Conservation (phyloP, 164 flowering plant genomes). For the Houttuynia cordata region DNA sequence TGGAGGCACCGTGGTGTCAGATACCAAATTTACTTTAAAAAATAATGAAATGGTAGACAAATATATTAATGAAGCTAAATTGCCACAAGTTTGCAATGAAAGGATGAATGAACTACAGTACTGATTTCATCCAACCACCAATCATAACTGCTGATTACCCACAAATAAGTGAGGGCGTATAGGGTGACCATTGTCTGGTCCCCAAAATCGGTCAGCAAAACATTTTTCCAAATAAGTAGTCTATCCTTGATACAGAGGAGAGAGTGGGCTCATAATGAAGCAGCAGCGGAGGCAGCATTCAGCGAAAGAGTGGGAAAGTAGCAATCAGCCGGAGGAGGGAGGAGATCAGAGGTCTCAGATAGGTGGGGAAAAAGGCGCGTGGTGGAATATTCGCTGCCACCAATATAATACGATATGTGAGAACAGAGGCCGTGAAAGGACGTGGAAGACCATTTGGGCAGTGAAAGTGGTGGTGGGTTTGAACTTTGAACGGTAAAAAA, state of each 20-base stretch:
- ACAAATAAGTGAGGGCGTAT: background rate
- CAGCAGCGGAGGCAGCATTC: background rate
- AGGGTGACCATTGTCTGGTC: background rate
- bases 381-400: conserved; percentile 8
- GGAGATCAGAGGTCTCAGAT: conserved; percentile 1
- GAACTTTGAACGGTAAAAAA: conserved; percentile 14
- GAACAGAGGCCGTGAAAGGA: too few species aligned
- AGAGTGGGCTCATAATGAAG: background rate
- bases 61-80: too few species aligned
- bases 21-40: too few species aligned
- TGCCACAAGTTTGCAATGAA: too few species aligned
- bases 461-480: too few species aligned
- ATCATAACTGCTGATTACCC: too few species aligned
- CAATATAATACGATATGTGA: background rate
- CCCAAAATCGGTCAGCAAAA: background rate
- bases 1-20: too few species aligned
- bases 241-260: background rate
- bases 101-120: too few species aligned
- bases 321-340: background rate
- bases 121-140: too few species aligned
- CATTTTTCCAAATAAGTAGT: too few species aligned
- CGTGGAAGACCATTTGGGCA: too few species aligned
- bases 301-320: background rate
- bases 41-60: too few species aligned
- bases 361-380: conserved; percentile 8